A percentile compares a stretch with the other conserved stretches of the same genome.
Evolutionary conservation across 805 yeast species (phyloP).

Genomic region (Candida ipomoeae): DNA sequence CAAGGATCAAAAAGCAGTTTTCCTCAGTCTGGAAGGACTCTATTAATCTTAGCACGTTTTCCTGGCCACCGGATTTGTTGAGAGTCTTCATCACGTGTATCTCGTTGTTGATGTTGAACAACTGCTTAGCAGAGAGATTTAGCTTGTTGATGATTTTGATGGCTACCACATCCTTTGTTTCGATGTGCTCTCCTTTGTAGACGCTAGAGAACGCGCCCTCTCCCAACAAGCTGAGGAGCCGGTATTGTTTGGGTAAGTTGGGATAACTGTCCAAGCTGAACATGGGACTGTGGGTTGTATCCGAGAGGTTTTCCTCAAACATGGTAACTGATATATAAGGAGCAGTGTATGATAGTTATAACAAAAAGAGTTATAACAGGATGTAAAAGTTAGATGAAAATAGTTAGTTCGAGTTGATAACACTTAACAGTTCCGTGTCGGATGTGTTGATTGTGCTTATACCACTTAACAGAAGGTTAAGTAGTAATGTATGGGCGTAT

Average conservation of each 20-base stretch:
- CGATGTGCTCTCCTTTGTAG: slow-evolving; percentile 49
- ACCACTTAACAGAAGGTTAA: too few relatives aligned
- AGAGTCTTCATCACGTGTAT: slow-evolving; percentile 69
- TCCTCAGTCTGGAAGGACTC: slow-evolving; percentile 62
- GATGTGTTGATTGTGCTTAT: too few relatives aligned
- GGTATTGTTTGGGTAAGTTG: slow-evolving; percentile 37
- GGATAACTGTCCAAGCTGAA: slow-evolving; percentile 25
- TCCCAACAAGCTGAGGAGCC: slow-evolving; percentile 53
- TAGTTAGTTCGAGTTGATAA: too few relatives aligned
- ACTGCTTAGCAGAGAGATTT: slow-evolving; percentile 58
- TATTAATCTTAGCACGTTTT: slow-evolving; percentile 59
- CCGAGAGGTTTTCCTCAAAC: slow-evolving; percentile 2
- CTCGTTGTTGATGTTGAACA: slow-evolving; percentile 73
- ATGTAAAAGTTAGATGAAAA: too few relatives aligned
- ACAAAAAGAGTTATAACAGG: too few relatives aligned
- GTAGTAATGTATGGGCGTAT: too few relatives aligned
- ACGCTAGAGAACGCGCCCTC: slow-evolving; percentile 84
- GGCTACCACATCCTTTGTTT: slow-evolving; percentile 43
- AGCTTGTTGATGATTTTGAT: slow-evolving; percentile 63
- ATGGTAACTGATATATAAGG: background rate
- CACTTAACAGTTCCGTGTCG: too few relatives aligned
- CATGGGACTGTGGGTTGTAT: slow-evolving; percentile 1
- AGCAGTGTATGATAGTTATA: background rate
- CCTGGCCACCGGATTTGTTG: slow-evolving; percentile 39
- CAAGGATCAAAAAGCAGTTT: slow-evolving; percentile 68